Percentiles rank a stretch among this genome's conserved stretches.
Evolutionary conservation across 2,329 filamentous ascomycete genomes (phyloP).

Genomic region (Juglanconis juglandina): DNA sequence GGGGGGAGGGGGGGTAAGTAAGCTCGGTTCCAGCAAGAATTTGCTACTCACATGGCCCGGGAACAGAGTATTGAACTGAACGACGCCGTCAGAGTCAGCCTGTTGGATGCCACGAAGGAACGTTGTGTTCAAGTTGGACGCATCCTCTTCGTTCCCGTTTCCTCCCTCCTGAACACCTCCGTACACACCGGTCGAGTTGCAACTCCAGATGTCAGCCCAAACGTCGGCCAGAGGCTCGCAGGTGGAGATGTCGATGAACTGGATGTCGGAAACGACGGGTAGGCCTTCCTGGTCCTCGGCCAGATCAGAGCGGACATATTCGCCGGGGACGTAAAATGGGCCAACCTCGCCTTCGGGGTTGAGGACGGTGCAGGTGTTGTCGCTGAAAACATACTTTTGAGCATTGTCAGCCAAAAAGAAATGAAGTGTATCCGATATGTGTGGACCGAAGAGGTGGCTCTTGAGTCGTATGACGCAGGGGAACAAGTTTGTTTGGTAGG

Average conservation of each 20-base stretch:
- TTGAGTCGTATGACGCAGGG: neutral
- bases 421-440: neutral
- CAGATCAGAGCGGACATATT: slow-evolving; percentile 35
- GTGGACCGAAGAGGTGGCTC: too few relatives aligned
- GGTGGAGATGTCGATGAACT: slow-evolving; percentile 39
- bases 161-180: slow-evolving; percentile 30
- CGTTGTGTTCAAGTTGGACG: slow-evolving; percentile 36
- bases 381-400: slow-evolving; percentile 2
- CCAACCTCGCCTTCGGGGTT: slow-evolving; percentile 31
- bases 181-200: slow-evolving; percentile 40
- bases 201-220: slow-evolving; percentile 21
- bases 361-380: slow-evolving; percentile 21
- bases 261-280: slow-evolving; percentile 37
- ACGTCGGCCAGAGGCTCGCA: slow-evolving; percentile 30
- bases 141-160: slow-evolving; percentile 23
- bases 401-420: neutral
- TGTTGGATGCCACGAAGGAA: slow-evolving; percentile 43
- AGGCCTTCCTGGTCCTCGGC: slow-evolving; percentile 34
- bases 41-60: slow-evolving; percentile 34
- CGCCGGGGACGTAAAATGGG: slow-evolving; percentile 32
- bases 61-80: slow-evolving; percentile 39
- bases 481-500: neutral
- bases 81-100: slow-evolving; percentile 38
- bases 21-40: too few relatives aligned
- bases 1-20: too few relatives aligned